These are phyloP conservation scores for Lactifluus echinatus DNA, from an alignment of 768 basidiomycete species.

Conservation along the genomic window DNA sequence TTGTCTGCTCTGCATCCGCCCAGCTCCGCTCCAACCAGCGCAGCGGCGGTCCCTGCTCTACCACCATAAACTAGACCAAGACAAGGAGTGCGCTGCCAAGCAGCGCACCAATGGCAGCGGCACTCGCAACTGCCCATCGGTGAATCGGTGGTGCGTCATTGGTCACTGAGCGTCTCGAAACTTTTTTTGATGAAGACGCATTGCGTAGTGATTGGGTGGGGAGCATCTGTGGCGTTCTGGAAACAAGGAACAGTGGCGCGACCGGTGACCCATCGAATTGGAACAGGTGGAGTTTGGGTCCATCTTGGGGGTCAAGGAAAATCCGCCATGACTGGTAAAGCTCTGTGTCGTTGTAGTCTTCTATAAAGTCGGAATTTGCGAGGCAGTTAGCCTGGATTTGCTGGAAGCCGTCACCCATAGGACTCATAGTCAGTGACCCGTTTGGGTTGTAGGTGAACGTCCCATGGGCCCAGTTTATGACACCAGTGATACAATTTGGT, in stretches of 20 bases:
- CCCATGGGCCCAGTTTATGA: constrained; percentile 88
- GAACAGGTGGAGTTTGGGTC: constrained; percentile 69
- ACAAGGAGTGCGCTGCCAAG: constrained; percentile 2
- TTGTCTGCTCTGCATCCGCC: constrained; percentile 7
- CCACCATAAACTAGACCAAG: background rate
- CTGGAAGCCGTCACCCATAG: constrained; percentile 84
- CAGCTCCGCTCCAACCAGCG: background rate
- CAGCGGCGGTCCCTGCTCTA: background rate
- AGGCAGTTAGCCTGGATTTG: constrained; percentile 94
- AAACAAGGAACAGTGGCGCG: constrained; percentile 58
- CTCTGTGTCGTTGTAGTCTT: constrained; percentile 73
- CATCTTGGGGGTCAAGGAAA: constrained; percentile 50
- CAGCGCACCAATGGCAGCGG: background rate
- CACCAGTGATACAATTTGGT: constrained; percentile 85
- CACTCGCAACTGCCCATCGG: background rate
- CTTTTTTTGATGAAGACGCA: constrained; percentile 7
- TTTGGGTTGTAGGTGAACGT: constrained; percentile 57
- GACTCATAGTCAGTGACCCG: constrained; percentile 68
- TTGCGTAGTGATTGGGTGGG: constrained; percentile 65
- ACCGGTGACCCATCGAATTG: constrained; percentile 69
- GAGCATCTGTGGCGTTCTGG: constrained; percentile 78
- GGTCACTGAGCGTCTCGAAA: background rate
- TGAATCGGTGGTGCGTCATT: background rate
- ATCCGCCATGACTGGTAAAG: constrained; percentile 61
- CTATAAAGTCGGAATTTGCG: constrained; percentile 79